These are phyloP conservation scores for Botrytis porri DNA, from an alignment of 2,329 filamentous ascomycete genomes.

Conservation along the genomic window DNA sequence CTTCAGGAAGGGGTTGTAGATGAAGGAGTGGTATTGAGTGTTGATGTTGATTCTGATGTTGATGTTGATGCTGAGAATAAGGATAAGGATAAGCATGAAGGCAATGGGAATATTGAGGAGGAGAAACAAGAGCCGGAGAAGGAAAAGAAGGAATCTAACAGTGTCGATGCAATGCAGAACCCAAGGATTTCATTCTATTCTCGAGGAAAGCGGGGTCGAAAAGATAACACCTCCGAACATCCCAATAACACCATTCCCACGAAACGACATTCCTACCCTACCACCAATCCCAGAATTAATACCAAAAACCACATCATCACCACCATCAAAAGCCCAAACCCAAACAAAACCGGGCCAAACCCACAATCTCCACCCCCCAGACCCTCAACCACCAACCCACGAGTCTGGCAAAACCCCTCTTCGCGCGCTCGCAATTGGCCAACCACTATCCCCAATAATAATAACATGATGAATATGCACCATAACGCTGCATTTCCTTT, in stretches of 20 bases:
- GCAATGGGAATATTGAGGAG: background rate
- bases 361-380: background rate
- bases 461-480: background rate
- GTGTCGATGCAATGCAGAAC: background rate
- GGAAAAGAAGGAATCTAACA: background rate
- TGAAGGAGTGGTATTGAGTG: slow-evolving; percentile 22
- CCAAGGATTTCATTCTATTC: slow-evolving; percentile 1
- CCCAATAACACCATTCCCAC: background rate
- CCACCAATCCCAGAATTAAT: background rate
- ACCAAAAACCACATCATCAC: background rate
- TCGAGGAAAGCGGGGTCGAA: background rate
- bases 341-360: background rate
- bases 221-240: background rate
- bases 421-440: slow-evolving; percentile 2
- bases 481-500: background rate
- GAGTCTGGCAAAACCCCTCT: slow-evolving; percentile 8
- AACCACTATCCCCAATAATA: background rate
- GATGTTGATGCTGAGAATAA: background rate
- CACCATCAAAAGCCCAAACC: background rate
- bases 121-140: background rate
- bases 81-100: background rate
- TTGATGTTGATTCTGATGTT: background rate
- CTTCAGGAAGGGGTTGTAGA: slow-evolving; percentile 21
- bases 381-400: background rate
- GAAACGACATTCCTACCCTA: background rate